A percentile compares a stretch with the other conserved stretches of the same genome.
phyloP scores from a whole-genome alignment of 75 land plant species.

The Sequoiadendron giganteum region DNA sequence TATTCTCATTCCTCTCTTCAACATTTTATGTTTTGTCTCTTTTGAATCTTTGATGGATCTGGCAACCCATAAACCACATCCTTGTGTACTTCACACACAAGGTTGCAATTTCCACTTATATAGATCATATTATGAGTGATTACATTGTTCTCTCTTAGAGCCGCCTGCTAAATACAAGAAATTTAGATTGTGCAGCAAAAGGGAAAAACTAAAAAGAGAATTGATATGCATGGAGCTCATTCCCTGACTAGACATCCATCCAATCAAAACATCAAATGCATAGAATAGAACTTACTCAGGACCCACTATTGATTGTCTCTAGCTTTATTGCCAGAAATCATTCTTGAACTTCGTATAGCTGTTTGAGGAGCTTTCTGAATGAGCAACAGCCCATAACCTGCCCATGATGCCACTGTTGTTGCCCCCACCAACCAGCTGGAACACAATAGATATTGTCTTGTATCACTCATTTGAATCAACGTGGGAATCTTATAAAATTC shows the following conservation, averaged over 20 bases:
- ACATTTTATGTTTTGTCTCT: neutral
- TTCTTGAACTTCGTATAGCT: conserved; percentile 9
- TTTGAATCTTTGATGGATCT: neutral
- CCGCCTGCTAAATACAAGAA: neutral
- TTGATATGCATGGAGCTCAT: neutral
- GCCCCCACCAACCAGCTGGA: conserved; percentile 65
- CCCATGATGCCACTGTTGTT: conserved; percentile 56
- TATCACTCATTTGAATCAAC: conserved; percentile 1
- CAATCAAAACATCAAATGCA: neutral
- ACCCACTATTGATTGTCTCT: neutral
- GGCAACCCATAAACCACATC: neutral
- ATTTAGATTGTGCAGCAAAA: neutral
- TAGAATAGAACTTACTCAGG: conserved; percentile 1
- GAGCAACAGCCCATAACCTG: conserved; percentile 52
- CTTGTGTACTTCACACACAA: neutral
- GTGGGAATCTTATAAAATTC: neutral
- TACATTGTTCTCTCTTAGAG: neutral
- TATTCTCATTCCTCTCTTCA: neutral
- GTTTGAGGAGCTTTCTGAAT: conserved; percentile 15
- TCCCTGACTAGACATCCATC: neutral
- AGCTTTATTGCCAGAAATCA: neutral
- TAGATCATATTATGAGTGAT: neutral
- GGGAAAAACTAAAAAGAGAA: neutral
- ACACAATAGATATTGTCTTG: neutral
- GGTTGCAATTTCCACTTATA: neutral